These are phyloP conservation scores for Apium graveolens DNA, from an alignment of 129 eudicot species.

Conservation along the genomic window DNA sequence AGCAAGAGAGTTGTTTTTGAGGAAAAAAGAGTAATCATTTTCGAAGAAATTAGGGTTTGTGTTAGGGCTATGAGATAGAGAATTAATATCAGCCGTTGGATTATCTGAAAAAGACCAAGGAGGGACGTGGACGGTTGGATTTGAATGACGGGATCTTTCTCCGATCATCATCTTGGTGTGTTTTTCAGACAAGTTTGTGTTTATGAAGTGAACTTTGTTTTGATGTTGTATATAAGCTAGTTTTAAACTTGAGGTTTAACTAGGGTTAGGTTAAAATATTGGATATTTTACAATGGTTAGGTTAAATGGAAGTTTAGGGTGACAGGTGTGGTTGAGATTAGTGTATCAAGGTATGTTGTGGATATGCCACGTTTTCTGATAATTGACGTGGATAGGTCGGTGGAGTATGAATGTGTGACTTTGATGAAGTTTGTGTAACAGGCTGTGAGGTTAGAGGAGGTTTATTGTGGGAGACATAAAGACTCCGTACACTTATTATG, in stretches of 20 bases:
- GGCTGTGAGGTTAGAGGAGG: neutral
- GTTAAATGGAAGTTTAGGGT: neutral
- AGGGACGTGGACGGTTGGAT: constrained; percentile 52
- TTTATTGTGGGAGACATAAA: constrained; percentile 5
- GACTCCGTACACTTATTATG: neutral
- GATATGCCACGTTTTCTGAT: constrained; percentile 21
- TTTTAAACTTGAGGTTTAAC: constrained; percentile 39
- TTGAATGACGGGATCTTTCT: constrained; percentile 36
- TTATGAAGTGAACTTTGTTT: neutral
- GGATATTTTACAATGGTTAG: constrained; percentile 26
- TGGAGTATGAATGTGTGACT: neutral
- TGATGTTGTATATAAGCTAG: constrained; percentile 50
- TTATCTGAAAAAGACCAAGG: constrained; percentile 39
- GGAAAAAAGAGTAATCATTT: constrained; percentile 33
- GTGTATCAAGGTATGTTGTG: neutral
- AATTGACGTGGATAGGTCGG: neutral
- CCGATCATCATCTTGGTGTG: constrained; percentile 50
- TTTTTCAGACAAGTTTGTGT: neutral
- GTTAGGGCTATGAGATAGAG: constrained; percentile 31
- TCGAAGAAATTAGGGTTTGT: constrained; percentile 35
- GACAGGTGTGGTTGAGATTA: neutral
- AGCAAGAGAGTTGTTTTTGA: constrained; percentile 36
- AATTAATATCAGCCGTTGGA: constrained; percentile 26
- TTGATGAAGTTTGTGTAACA: neutral
- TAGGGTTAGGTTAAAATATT: constrained; percentile 28